These are phyloP conservation scores for Hypoxylon sp. DNA, from an alignment of 2,329 filamentous ascomycete genomes.

Conservation along the genomic window DNA sequence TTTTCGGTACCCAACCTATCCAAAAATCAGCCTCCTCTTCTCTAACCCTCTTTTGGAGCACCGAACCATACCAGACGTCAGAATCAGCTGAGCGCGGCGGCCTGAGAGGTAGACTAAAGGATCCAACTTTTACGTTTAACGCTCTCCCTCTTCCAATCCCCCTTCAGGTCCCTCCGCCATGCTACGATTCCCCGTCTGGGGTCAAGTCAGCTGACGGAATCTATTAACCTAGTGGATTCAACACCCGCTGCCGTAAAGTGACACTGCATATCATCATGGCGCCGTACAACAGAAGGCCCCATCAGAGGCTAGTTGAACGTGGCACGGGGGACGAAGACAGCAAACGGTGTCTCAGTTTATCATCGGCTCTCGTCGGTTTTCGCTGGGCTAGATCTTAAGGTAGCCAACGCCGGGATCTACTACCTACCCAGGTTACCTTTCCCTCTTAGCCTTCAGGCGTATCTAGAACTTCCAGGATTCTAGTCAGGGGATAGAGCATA, in stretches of 20 bases:
- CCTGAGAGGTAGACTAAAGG: background rate
- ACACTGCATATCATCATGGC: background rate
- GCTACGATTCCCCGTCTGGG: background rate
- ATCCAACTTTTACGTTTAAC: background rate
- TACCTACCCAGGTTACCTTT: background rate
- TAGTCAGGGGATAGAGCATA: background rate
- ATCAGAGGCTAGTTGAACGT: background rate
- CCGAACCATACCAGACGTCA: conserved; percentile 9
- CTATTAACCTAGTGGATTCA: background rate
- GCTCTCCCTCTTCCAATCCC: background rate
- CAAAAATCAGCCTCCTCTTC: background rate
- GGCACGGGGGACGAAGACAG: conserved; percentile 7
- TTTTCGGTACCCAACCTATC: conserved; percentile 18
- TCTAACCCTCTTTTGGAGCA: background rate
- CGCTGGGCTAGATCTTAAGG: background rate
- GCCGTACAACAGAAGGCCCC: background rate
- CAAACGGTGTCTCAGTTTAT: conserved; percentile 2
- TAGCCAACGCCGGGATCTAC: background rate
- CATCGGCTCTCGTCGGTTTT: conserved; percentile 14
- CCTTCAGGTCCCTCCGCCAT: too few species aligned
- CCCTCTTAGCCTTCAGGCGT: background rate
- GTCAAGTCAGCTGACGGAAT: background rate
- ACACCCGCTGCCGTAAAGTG: background rate
- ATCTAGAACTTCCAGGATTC: background rate
- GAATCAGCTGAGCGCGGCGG: background rate